phyloP scores from a whole-genome alignment of 2,329 filamentous ascomycete species.

The Rutstroemia sp. region DNA sequence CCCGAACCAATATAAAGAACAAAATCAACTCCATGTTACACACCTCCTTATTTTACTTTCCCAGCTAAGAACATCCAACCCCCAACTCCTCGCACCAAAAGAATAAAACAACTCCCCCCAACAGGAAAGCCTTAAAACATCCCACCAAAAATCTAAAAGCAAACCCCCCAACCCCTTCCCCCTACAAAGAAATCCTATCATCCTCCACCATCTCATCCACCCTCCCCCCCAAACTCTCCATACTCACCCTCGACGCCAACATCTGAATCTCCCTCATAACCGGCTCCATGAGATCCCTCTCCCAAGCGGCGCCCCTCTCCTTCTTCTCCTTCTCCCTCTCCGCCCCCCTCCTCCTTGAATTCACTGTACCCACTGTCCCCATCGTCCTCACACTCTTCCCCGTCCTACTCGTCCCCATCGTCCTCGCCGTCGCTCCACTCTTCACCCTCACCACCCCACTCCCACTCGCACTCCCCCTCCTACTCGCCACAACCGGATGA shows the following conservation, averaged over 20 bases:
- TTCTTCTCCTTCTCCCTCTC: not conserved
- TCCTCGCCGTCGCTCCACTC: not conserved
- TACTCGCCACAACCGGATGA: not conserved
- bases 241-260: not conserved
- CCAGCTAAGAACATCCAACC: too few relatives aligned
- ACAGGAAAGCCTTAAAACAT: not conserved
- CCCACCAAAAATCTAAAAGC: not conserved
- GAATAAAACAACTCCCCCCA: too few relatives aligned
- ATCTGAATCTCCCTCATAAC: constrained; percentile 1
- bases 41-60: too few relatives aligned
- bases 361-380: too few relatives aligned
- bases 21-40: too few relatives aligned
- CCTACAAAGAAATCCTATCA: not conserved
- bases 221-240: not conserved
- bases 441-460: not conserved
- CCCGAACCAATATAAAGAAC: too few relatives aligned
- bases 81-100: too few relatives aligned
- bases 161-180: not conserved
- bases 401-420: too few relatives aligned
- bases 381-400: not conserved
- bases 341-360: not conserved
- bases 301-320: not conserved
- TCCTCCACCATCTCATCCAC: not conserved
- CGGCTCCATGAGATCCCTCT: not conserved
- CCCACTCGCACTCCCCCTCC: not conserved